phyloP scores from a whole-genome alignment of 148 eudicot genomes.

The Rhododendron kiyosumense region DNA sequence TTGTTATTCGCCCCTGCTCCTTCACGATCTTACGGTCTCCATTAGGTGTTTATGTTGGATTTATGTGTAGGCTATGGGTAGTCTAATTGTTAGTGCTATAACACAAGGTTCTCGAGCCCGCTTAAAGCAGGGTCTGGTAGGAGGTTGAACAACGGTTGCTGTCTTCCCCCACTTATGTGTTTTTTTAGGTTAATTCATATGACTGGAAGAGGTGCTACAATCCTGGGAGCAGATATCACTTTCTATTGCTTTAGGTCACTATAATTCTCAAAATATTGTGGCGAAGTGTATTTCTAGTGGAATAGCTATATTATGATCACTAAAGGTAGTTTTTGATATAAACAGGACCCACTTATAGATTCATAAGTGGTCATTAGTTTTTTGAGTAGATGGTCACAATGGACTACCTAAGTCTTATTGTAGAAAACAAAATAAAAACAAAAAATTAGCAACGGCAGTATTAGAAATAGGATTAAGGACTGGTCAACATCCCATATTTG shows the following conservation, averaged over 20 bases:
- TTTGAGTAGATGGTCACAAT: no score
- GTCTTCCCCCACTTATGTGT: background rate
- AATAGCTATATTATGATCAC: no score
- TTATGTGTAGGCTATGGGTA: background rate
- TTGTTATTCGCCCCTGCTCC: background rate
- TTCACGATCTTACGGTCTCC: background rate
- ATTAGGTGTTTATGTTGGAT: background rate
- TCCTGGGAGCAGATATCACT: background rate
- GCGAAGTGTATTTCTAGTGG: background rate
- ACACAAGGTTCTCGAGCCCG: background rate
- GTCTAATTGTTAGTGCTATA: no score
- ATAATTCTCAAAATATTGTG: background rate
- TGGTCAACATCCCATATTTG: no score
- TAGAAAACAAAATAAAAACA: no score
- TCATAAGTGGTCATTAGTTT: no score
- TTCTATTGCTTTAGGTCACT: background rate
- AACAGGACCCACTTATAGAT: no score
- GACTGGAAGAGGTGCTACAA: background rate
- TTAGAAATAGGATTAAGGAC: no score
- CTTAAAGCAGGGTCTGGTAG: background rate
- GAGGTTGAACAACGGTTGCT: background rate
- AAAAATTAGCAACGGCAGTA: no score
- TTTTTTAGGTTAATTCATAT: background rate
- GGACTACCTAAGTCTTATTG: no score
- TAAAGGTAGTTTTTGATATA: no score